These are phyloP conservation scores for Trichoderma sp. DNA, from an alignment of 2,329 filamentous ascomycete genomes.

Conservation along the genomic window DNA sequence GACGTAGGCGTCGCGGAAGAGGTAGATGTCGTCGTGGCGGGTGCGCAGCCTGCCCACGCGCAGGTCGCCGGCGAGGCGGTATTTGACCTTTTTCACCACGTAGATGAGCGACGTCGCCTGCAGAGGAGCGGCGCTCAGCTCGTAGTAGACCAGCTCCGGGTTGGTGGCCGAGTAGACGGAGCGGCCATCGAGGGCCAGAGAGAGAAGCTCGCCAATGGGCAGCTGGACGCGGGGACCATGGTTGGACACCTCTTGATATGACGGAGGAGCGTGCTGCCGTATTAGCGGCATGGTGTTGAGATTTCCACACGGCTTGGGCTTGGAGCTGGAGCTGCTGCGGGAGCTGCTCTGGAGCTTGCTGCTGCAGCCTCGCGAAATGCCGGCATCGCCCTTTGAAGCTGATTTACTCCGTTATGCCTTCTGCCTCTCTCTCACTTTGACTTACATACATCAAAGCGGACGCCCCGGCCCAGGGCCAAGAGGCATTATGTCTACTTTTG, in stretches of 20 bases:
- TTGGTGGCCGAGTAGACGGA: conserved; percentile 11
- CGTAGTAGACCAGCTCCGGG: conserved; percentile 13
- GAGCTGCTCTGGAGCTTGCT: not conserved
- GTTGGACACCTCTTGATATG: conserved; percentile 16
- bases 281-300: not conserved
- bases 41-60: not conserved
- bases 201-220: conserved; percentile 13
- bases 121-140: conserved; percentile 6
- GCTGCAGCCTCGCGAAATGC: conserved; percentile 3
- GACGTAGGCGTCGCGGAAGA: conserved; percentile 17
- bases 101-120: conserved; percentile 9
- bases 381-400: conserved; percentile 6
- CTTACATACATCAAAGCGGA: conserved; percentile 8
- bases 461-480: conserved; percentile 6
- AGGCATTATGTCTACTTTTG: conserved; percentile 10
- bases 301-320: no score
- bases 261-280: conserved; percentile 11
- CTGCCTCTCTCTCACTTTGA: not conserved
- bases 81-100: conserved; percentile 17
- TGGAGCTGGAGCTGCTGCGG: not conserved
- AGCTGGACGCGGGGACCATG: conserved; percentile 4
- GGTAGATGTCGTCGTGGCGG: conserved; percentile 12
- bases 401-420: not conserved
- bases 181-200: conserved; percentile 2
- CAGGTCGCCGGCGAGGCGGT: not conserved